Percentiles rank a stretch among this genome's conserved stretches.
Conservation (phyloP, 306 rosid genomes). For the Casuarina glauca region DNA sequence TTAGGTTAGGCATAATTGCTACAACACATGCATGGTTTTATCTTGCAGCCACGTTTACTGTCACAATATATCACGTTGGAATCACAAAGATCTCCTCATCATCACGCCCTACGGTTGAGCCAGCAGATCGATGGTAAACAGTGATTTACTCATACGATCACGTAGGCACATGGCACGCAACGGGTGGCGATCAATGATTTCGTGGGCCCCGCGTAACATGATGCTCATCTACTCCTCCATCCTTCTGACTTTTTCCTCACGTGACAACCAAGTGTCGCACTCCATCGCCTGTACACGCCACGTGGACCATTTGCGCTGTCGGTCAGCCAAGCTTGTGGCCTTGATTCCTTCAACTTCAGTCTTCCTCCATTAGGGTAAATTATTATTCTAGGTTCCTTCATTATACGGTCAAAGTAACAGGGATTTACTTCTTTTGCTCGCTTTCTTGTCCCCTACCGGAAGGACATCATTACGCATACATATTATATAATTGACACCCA, state of each 20-base stretch:
- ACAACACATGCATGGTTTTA: slow-evolving; percentile 10
- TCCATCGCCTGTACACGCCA: slow-evolving; percentile 2
- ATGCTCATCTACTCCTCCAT: slow-evolving; percentile 16
- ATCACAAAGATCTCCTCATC: slow-evolving; percentile 15
- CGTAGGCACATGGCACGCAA: slow-evolving; percentile 32
- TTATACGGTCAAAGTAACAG: neutral
- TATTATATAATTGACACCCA: too few relatives aligned
- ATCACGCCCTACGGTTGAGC: neutral
- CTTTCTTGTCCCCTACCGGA: neutral
- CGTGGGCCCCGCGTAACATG: slow-evolving; percentile 19
- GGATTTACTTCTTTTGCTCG: slow-evolving; percentile 1
- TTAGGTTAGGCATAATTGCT: slow-evolving; percentile 16
- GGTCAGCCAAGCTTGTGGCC: neutral
- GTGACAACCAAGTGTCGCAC: neutral
- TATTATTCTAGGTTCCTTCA: too few relatives aligned
- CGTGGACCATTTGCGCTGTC: slow-evolving; percentile 16
- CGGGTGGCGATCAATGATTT: slow-evolving; percentile 35
- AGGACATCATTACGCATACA: neutral
- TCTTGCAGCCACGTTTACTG: neutral
- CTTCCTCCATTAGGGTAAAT: too few relatives aligned
- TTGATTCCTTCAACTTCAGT: neutral
- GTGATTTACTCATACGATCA: too few relatives aligned
- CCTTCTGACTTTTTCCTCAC: slow-evolving; percentile 7
- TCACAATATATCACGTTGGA: too few relatives aligned
- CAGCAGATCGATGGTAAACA: neutral